Evolutionary conservation across 768 basidiomycete genomes (phyloP).

Genomic region (Lentinula aciculospora): DNA sequence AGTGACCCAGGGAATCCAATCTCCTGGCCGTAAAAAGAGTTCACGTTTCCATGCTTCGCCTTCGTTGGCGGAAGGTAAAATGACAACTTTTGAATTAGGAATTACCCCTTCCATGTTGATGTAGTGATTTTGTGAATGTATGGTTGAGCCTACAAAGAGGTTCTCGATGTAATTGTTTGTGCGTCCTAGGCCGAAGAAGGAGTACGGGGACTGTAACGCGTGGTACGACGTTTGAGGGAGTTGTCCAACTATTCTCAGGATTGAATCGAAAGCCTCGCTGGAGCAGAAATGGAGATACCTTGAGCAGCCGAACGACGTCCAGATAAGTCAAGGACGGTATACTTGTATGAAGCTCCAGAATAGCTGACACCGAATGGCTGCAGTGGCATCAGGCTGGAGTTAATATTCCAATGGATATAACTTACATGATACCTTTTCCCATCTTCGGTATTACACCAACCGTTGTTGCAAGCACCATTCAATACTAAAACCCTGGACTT

Average conservation of each 20-base stretch:
- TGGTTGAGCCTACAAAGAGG: constrained; percentile 90
- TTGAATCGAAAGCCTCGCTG: neutral
- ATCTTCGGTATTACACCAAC: constrained; percentile 63
- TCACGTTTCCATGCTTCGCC: constrained; percentile 77
- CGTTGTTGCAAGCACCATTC: constrained; percentile 88
- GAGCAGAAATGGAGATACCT: constrained; percentile 37
- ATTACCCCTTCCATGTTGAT: constrained; percentile 97
- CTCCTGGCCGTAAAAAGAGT: constrained; percentile 87
- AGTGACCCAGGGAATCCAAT: constrained; percentile 99
- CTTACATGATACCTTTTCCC: constrained; percentile 69
- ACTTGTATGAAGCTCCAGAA: constrained; percentile 94
- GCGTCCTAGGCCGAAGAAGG: constrained; percentile 93
- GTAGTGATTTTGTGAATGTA: constrained; percentile 63
- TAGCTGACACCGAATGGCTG: constrained; percentile 94
- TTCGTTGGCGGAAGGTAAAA: constrained; percentile 61
- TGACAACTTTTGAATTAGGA: constrained; percentile 96
- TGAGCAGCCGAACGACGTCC: constrained; percentile 88
- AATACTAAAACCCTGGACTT: constrained; percentile 48
- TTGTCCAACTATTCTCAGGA: constrained; percentile 65
- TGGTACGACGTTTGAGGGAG: constrained; percentile 92
- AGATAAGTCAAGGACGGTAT: constrained; percentile 89
- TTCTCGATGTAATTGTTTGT: constrained; percentile 99
- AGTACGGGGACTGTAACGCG: constrained; percentile 84
- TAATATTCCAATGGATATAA: constrained; percentile 10
- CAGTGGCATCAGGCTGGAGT: too few species aligned